Percentiles rank a stretch among this genome's conserved stretches.
Evolutionary conservation across 1,139 yeast genomes (phyloP).

Genomic region (Candida tropicalis): DNA sequence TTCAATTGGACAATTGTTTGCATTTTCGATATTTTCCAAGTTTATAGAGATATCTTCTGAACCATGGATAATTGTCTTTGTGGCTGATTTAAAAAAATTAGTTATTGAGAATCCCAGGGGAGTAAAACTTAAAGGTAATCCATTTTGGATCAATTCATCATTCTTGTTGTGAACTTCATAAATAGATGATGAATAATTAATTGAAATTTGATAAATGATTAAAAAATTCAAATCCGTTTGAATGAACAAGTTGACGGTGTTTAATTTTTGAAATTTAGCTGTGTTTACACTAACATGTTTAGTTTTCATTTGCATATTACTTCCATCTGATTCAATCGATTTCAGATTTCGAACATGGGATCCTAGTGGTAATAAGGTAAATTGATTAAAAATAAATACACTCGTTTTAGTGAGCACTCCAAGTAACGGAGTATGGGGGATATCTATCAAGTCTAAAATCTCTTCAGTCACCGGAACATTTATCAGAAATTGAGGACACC

Average conservation of each 20-base stretch:
- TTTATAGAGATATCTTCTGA: conserved; percentile 23
- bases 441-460: conserved; percentile 28
- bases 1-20: conserved; percentile 31
- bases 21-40: conserved; percentile 43
- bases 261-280: conserved; percentile 29
- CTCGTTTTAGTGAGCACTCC: conserved; percentile 32
- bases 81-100: conserved; percentile 37
- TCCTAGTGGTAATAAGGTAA: conserved; percentile 38
- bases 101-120: conserved; percentile 32
- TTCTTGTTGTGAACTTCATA: conserved; percentile 34
- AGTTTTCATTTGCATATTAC: conserved; percentile 26
- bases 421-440: conserved; percentile 40
- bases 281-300: conserved; percentile 33
- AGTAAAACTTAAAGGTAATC: conserved; percentile 34
- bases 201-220: conserved; percentile 36
- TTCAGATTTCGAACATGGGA: conserved; percentile 32
- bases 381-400: conserved; percentile 31
- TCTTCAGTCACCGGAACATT: conserved; percentile 27
- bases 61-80: conserved; percentile 35
- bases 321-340: conserved; percentile 40
- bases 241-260: conserved; percentile 35
- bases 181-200: conserved; percentile 33
- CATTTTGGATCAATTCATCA: conserved; percentile 35
- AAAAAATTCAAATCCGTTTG: conserved; percentile 35
- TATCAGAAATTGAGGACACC: conserved; percentile 35